Evolutionary conservation across 73 alveolate genomes (phyloP).

Genomic region (Durusdinium trenchii): DNA sequence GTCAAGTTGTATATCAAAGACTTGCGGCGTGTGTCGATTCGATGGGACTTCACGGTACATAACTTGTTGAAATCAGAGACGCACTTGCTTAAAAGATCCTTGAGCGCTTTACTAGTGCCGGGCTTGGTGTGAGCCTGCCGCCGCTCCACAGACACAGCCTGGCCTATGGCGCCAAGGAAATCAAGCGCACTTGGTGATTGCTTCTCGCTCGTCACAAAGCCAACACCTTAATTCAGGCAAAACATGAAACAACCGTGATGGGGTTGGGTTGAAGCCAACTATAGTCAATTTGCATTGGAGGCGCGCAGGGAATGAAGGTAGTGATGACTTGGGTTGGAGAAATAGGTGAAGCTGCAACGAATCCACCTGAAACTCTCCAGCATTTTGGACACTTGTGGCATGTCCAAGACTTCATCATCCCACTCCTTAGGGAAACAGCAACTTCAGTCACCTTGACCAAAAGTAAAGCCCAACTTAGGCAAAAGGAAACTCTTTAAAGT

Average conservation of each 20-base stretch:
- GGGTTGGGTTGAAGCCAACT: neutral
- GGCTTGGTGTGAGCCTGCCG: neutral
- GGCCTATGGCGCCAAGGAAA: conserved; percentile 3
- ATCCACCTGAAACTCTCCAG: conserved; percentile 32
- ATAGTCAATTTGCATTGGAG: neutral
- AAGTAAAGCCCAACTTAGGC: neutral
- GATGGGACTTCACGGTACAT: neutral
- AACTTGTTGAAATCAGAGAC: neutral
- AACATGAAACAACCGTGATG: neutral
- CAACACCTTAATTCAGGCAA: neutral
- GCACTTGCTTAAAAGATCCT: neutral
- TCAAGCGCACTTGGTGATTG: conserved; percentile 10
- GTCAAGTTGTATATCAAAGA: neutral
- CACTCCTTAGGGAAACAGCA: neutral
- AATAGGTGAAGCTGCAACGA: conserved; percentile 1
- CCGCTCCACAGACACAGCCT: conserved; percentile 12
- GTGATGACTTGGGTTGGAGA: neutral
- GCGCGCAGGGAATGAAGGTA: neutral
- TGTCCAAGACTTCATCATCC: neutral
- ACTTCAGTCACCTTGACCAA: neutral
- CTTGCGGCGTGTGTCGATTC: neutral
- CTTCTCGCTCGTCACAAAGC: conserved; percentile 11
- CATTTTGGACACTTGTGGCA: neutral
- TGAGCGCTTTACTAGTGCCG: neutral
- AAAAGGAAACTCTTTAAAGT: neutral